Base-by-base conservation (phyloP, 2,329 filamentous ascomycete species). In the Penicillium sp. region DNA sequence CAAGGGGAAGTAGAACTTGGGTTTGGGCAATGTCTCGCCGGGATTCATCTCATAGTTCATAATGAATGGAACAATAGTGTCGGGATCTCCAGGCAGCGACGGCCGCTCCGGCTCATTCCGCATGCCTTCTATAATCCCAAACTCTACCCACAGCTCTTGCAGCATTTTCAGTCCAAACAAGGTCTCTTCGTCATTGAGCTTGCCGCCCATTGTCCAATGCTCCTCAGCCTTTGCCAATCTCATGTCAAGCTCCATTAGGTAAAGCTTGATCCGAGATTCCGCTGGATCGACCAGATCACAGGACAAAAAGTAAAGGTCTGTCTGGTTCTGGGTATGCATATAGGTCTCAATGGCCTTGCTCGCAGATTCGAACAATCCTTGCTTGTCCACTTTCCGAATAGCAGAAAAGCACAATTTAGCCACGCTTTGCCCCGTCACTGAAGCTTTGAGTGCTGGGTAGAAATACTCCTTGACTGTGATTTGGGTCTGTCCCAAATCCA, bases 131-230 rank as follows among this genome's bases (percentile, higher is more conserved):
- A 40, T 39, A 29, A 63, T 58, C 3, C 34, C 53, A 9, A 63
- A 34, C 2, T 51, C 46, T 6, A 39, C 20, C 61, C 61, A 66
- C 9, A 66, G 26, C 16, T 64, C 57, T 4, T 42, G 50, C 16
- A 66, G 31, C 31, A 61, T 57, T 7, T 53, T n/a, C 16, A 66
- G 34, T 0, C 63, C 62, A 4, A 40, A 34, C 2, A 52, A 5
- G 0, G 50, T 63, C 13, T 58, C 61, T 9, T 53, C 32, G 20
- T 45, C 56, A 11, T 8, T 34, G 2, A 64, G 40, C 32, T 42
- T 46, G 10, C 61, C 61, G 1, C 58, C 64, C 9, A 66, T 56
- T 18, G 64, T 65, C 63, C 62, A 66, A 16, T 60, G 38, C 9
- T 59, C 56, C 18, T 52, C 38, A 18, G 61, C 40, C 20, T 56